These are phyloP conservation scores for Grigorovia humatica DNA, from an alignment of 805 yeast genomes.

Conservation along the genomic window DNA sequence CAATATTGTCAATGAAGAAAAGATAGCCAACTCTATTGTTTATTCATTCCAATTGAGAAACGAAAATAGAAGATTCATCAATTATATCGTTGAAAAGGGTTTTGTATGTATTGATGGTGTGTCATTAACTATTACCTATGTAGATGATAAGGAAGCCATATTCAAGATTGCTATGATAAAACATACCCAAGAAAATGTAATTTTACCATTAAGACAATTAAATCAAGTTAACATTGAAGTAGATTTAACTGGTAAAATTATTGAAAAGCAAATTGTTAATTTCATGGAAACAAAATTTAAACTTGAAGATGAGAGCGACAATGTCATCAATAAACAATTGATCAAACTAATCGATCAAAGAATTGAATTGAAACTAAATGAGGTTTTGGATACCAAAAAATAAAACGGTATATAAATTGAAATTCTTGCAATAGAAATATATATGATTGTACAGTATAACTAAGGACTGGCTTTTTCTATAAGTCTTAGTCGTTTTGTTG, in stretches of 20 bases:
- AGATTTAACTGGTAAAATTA: conserved; percentile 83
- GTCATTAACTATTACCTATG: conserved; percentile 76
- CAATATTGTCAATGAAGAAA: conserved; percentile 37
- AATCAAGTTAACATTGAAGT: conserved; percentile 82
- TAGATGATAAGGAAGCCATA: conserved; percentile 42
- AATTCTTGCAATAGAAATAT: no score
- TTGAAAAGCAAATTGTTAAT: conserved; percentile 71
- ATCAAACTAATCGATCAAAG: conserved; percentile 38
- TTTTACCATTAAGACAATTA: conserved; percentile 51
- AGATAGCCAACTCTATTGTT: conserved; percentile 70
- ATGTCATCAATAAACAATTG: conserved; percentile 41
- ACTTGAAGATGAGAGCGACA: conserved; percentile 26
- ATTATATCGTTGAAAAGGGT: conserved; percentile 89
- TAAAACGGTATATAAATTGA: no score
- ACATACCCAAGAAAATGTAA: conserved; percentile 77
- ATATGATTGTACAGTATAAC: no score
- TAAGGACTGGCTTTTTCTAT: no score
- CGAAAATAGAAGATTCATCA: conserved; percentile 41
- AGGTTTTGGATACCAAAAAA: neutral
- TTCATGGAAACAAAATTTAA: conserved; percentile 45
- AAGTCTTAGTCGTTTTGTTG: no score
- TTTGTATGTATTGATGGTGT: conserved; percentile 90
- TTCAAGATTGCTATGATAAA: conserved; percentile 87
- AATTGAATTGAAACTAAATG: conserved; percentile 17
- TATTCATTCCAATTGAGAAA: conserved; percentile 58